Conservation (phyloP, 2,329 filamentous ascomycete genomes). For the Neodidymelliopsis sp. region DNA sequence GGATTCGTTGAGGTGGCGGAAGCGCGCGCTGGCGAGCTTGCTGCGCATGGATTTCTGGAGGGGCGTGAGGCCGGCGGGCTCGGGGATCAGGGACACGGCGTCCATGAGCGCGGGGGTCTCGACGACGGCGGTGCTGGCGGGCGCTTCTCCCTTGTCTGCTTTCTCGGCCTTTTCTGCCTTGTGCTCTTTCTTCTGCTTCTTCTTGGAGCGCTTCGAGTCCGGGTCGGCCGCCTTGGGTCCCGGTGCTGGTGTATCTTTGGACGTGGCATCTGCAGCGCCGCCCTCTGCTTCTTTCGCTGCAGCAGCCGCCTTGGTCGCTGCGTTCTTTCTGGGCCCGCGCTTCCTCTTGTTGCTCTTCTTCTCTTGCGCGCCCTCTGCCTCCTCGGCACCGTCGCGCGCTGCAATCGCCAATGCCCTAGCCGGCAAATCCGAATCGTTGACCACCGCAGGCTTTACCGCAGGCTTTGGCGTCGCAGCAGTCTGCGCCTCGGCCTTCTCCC, state of each 20-base stretch:
- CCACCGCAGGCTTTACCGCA: constrained; percentile 65
- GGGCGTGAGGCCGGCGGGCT: constrained; percentile 76
- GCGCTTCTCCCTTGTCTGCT: constrained; percentile 1
- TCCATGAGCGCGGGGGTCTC: constrained; percentile 42
- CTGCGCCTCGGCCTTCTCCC: constrained; percentile 53
- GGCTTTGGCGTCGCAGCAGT: constrained; percentile 58
- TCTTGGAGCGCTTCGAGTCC: constrained; percentile 44
- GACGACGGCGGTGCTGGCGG: constrained; percentile 13
- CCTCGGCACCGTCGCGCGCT: constrained; percentile 41
- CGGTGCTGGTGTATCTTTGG: neutral
- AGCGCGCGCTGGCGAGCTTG: constrained; percentile 93
- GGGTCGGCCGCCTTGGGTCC: constrained; percentile 20
- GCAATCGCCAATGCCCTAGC: constrained; percentile 61
- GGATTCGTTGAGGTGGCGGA: constrained; percentile 96
- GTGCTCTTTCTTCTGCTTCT: constrained; percentile 46
- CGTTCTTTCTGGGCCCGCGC: constrained; percentile 31
- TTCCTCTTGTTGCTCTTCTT: constrained; percentile 47
- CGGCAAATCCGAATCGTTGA: constrained; percentile 4
- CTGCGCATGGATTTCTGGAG: constrained; percentile 93
- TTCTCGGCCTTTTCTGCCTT: constrained; percentile 28
- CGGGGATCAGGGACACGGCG: constrained; percentile 40
- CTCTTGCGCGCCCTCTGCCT: constrained; percentile 41
- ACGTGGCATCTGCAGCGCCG: constrained; percentile 30
- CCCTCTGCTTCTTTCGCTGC: constrained; percentile 20
- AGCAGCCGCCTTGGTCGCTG: constrained; percentile 34